Percentiles rank a stretch among this genome's conserved stretches.
Conservation (phyloP, 1,284 basidiomycete species). For the Ustilago vetiveriae region DNA sequence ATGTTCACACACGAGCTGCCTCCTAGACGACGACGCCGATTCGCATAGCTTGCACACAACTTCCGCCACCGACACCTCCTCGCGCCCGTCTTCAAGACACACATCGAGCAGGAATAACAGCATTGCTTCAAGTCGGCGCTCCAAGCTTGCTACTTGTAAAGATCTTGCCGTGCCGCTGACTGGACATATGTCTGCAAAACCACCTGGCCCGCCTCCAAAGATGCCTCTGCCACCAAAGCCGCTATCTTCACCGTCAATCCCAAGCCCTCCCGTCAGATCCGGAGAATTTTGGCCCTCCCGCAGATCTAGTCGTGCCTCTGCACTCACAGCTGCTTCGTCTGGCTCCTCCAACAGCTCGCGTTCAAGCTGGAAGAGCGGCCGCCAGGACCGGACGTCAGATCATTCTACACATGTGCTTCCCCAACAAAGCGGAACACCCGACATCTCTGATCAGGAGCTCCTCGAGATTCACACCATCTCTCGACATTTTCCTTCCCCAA, state of each 20-base stretch:
- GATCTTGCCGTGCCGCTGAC: not conserved
- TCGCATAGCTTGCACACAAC: constrained; percentile 17
- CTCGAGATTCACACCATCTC: constrained; percentile 27
- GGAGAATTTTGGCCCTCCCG: constrained; percentile 3
- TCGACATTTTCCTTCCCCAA: constrained; percentile 23
- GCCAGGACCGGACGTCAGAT: constrained; percentile 1
- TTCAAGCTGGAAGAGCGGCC: constrained; percentile 7
- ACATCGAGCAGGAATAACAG: constrained; percentile 3
- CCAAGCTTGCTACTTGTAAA: not conserved
- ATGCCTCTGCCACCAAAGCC: constrained; percentile 37
- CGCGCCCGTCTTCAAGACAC: constrained; percentile 9
- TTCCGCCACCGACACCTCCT: constrained; percentile 10
- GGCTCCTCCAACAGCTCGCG: constrained; percentile 12
- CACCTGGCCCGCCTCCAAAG: constrained; percentile 30
- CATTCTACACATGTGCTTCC: not conserved
- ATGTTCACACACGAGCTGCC: constrained; percentile 6
- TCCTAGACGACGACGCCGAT: constrained; percentile 22
- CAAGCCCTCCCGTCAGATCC: not conserved
- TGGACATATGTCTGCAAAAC: constrained; percentile 2
- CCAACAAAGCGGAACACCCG: constrained; percentile 7
- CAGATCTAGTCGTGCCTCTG: constrained; percentile 20
- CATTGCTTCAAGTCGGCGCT: constrained; percentile 3
- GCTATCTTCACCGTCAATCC: constrained; percentile 1
- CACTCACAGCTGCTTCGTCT: constrained; percentile 6
- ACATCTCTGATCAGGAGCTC: constrained; percentile 26